Evolutionary conservation across 345 rosid genomes (phyloP), one percentile per base, ranked within the genome.

Genomic region (Syzygium jambos): DNA sequence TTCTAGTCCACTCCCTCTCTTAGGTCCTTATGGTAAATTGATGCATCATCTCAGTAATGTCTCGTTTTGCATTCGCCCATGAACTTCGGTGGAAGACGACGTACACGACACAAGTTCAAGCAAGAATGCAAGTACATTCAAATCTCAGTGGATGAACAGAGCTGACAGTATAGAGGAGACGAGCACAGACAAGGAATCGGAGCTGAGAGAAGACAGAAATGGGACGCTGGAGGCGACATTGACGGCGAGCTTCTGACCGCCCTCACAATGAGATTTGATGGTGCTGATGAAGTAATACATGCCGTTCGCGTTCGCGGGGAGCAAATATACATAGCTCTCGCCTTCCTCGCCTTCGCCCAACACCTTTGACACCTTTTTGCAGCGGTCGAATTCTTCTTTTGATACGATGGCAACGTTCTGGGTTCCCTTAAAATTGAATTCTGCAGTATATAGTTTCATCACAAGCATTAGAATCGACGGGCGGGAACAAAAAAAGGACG

Each of bases 181-280:
- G 9, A 34, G 49, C 49, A 73, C 80, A 9, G 80, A 73, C 80
- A 34, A 73, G 49, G 80, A 73, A 17, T 73, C 80, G 80, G 80
- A 73, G 80, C 80, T 73, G 25, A 73, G 4, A 9, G 80, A 73
- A 17, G 80, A 34, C 49, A 34, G 9, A 17, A 73, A 73, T 23
- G 80, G 80, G 25, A 73, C 80, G 25, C 80, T 73, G 49, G 49
- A 73, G 13, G 46, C 12, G 30, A 85, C 89, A 5, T 77, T 85
- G 88, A 91, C 43, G 19, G 88, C 85, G 27, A 90, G 23, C 90
- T 89, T 92, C 89, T 89, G 90, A 41, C 92, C 93, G 30, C 17
- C 86, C 6, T 52, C 52, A 46, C 92, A 91, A 59, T 90, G 92
- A 34, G 89, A 43, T 38, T 59, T 87, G 7, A 90, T 55, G 3